Percentiles rank a stretch among this genome's conserved stretches.
Evolutionary conservation across 2,329 filamentous ascomycete genomes (phyloP).

Genomic region (Decorospora gaudefroyi): DNA sequence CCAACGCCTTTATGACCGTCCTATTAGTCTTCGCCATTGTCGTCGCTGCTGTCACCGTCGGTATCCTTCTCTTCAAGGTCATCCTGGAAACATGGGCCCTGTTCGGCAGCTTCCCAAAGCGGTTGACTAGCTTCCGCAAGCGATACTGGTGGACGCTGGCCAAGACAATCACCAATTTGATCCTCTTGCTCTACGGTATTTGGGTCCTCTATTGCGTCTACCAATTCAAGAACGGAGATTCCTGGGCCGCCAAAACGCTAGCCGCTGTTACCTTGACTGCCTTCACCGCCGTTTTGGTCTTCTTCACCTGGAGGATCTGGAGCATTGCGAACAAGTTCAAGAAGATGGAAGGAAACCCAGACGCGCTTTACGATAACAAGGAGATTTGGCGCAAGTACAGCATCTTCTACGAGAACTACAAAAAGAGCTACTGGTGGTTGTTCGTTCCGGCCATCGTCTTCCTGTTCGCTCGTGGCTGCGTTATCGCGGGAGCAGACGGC

Average conservation of each 20-base stretch:
- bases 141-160: constrained; percentile 95
- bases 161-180: constrained; percentile 85
- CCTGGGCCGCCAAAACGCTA: constrained; percentile 85
- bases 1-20: constrained; percentile 96
- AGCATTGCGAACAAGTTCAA: constrained; percentile 74
- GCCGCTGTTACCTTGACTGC: constrained; percentile 78
- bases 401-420: constrained; percentile 95
- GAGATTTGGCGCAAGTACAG: constrained; percentile 93
- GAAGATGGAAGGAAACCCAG: constrained; percentile 71
- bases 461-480: constrained; percentile 84
- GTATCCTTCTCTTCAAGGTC: constrained; percentile 87
- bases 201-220: constrained; percentile 97
- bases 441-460: constrained; percentile 90
- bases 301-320: constrained; percentile 86
- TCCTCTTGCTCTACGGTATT: constrained; percentile 88
- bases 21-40: constrained; percentile 86
- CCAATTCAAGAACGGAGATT: constrained; percentile 91
- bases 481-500: constrained; percentile 83
- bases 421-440: constrained; percentile 94
- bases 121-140: constrained; percentile 82
- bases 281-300: constrained; percentile 80
- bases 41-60: constrained; percentile 79
- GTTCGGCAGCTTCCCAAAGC: constrained; percentile 82
- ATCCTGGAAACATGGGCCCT: constrained; percentile 89
- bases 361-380: constrained; percentile 83